Base-by-base conservation (phyloP, 257 asterid genomes). In the Plantago ovata region DNA sequence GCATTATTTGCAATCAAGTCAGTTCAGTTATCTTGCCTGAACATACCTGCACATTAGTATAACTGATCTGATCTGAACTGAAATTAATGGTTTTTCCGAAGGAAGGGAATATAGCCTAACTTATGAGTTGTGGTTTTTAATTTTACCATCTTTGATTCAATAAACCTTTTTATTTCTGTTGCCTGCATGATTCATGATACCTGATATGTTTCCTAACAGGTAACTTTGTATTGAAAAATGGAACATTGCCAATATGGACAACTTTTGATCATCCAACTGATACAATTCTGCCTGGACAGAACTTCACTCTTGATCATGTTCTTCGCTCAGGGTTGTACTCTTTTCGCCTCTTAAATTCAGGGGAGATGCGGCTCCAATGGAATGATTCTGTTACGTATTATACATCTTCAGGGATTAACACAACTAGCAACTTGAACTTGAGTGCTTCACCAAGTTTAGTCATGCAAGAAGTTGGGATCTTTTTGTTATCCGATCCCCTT, bases 191-290 rank as follows among this genome's bases (percentile, higher is more conserved):
- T 28, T 1, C 36, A 3, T 28, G 33, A 28, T 28, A 28, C 3
- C 3, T 28, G 3, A 28, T 28, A 3, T 28, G 6, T 28, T 28
- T 14, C 19, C 14, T 20, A 15, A 45, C 51, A 45, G 21, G 95
- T 48, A 88, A 80, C 39, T 71, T 88, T 38, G 55, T 69, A 22
- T 85, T 88, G 8, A 79, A 23, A 41, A 88, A 81, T 45, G 78
- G 72, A 10, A 72, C 56, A 15, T 60, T 49, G 15, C 43, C 79
- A 2, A 19, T 64, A 6, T 88, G 96, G 95, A 63, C 96, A 28
- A 76, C 85, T 15, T 88, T 88, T 55, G 83, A 77, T 28, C 65
- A 83, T 54, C 95, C 95, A 8, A 79, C 84, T 42, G 91, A 85
- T 60, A 72, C 88, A 10, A 79, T 85, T 56, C 78, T 89, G 0